Evolutionary conservation across 202 grass and related monocot genomes (phyloP).

Genomic region (Schoenoplectus triqueter): DNA sequence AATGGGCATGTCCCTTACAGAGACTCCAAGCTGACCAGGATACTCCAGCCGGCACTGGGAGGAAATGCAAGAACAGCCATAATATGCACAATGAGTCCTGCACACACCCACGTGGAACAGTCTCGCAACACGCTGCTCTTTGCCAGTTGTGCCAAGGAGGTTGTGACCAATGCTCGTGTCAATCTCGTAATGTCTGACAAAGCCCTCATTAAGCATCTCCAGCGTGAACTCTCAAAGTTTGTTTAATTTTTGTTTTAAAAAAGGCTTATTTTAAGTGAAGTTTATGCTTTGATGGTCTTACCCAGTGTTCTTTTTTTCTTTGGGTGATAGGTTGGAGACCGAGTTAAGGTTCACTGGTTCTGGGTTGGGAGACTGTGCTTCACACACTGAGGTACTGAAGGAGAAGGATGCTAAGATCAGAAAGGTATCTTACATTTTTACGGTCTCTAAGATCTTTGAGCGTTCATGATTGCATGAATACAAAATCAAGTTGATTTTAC

Average conservation of each 20-base stretch:
- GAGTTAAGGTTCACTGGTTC: constrained; percentile 66
- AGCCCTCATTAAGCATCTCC: constrained; percentile 79
- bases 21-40: constrained; percentile 92
- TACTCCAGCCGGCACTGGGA: constrained; percentile 80
- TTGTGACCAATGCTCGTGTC: constrained; percentile 73
- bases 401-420: constrained; percentile 80
- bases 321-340: constrained; percentile 48
- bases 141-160: constrained; percentile 81
- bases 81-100: constrained; percentile 93
- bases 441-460: neutral
- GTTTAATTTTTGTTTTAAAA: neutral
- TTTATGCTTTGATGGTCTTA: constrained; percentile 17
- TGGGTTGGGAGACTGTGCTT: constrained; percentile 37
- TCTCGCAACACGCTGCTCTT: constrained; percentile 90
- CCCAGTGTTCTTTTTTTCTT: constrained; percentile 2
- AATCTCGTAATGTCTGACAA: constrained; percentile 92
- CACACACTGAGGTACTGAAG: constrained; percentile 62
- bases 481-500: neutral
- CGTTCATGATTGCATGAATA: constrained; percentile 12
- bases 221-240: constrained; percentile 62
- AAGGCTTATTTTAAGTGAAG: neutral
- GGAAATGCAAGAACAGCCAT: constrained; percentile 86
- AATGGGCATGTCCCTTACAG: constrained; percentile 78
- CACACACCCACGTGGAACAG: constrained; percentile 73
- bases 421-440: constrained; percentile 49